phyloP scores from a whole-genome alignment of 2,329 filamentous ascomycete genomes.

The Hyphodiscus sp. region DNA sequence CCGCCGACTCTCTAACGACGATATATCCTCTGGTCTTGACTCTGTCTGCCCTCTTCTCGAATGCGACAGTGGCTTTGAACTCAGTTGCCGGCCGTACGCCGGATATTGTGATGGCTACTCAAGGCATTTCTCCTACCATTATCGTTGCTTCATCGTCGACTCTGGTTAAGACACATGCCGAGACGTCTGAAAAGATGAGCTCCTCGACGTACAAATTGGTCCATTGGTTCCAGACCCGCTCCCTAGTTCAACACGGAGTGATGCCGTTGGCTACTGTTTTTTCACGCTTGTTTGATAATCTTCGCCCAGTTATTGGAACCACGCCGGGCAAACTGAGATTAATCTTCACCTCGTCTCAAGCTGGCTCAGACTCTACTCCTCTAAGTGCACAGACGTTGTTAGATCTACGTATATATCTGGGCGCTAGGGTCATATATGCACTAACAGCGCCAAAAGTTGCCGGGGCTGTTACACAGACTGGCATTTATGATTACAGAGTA shows the following conservation, averaged over 20 bases:
- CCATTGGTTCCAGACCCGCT: slow-evolving; percentile 65
- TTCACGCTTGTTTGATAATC: slow-evolving; percentile 53
- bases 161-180: slow-evolving; percentile 59
- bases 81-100: slow-evolving; percentile 72
- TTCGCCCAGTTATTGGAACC: slow-evolving; percentile 52
- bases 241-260: slow-evolving; percentile 62
- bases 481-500: slow-evolving; percentile 78
- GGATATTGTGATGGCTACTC: slow-evolving; percentile 66
- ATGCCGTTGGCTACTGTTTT: slow-evolving; percentile 63
- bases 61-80: slow-evolving; percentile 80
- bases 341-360: slow-evolving; percentile 70
- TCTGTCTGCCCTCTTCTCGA: slow-evolving; percentile 75
- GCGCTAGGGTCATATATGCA: slow-evolving; percentile 77
- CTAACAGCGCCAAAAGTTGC: slow-evolving; percentile 78
- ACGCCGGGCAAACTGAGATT: slow-evolving; percentile 71
- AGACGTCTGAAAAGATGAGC: slow-evolving; percentile 52
- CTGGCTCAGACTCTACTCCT: slow-evolving; percentile 53
- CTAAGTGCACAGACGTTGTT: slow-evolving; percentile 66
- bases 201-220: slow-evolving; percentile 60
- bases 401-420: slow-evolving; percentile 74
- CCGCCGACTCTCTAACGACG: slow-evolving; percentile 73
- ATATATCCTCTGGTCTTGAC: slow-evolving; percentile 75
- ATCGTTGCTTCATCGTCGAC: slow-evolving; percentile 72
- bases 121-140: slow-evolving; percentile 72
- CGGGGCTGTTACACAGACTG: slow-evolving; percentile 81